Percentiles rank a stretch among this genome's conserved stretches.
phyloP scores from a whole-genome alignment of 352 stramenopile species.

The Phytophthora sp. region DNA sequence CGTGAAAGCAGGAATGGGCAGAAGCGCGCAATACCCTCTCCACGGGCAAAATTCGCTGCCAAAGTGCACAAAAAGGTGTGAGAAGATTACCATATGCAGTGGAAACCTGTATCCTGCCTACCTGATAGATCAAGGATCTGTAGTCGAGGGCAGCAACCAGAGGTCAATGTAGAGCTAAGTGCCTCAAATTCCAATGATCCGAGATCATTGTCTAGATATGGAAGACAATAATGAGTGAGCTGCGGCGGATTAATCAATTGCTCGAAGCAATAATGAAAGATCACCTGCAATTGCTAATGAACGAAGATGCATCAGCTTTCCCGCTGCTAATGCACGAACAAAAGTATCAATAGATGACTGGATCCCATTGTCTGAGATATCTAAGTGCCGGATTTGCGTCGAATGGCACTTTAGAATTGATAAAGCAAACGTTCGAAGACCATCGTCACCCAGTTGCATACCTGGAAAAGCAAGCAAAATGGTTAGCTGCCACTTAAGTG shows the following conservation, averaged over 20 bases:
- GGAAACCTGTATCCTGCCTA: neutral
- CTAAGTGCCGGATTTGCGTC: constrained; percentile 28
- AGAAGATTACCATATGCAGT: neutral
- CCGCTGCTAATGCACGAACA: constrained; percentile 9
- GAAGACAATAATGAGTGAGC: neutral
- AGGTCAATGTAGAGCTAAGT: constrained; percentile 26
- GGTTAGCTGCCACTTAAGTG: neutral
- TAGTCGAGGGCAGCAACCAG: constrained; percentile 29
- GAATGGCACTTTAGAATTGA: constrained; percentile 16
- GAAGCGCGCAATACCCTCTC: constrained; percentile 52
- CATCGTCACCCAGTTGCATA: constrained; percentile 37
- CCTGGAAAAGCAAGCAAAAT: constrained; percentile 14
- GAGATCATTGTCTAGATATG: constrained; percentile 43
- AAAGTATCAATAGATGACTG: constrained; percentile 35
- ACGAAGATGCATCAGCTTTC: constrained; percentile 22
- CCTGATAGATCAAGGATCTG: constrained; percentile 49
- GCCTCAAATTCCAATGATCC: constrained; percentile 41
- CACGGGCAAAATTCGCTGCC: constrained; percentile 51
- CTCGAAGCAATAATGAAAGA: neutral
- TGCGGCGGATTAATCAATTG: neutral
- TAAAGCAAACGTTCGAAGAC: constrained; percentile 18
- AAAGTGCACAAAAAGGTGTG: neutral
- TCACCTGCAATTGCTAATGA: constrained; percentile 36
- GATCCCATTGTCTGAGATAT: constrained; percentile 43
- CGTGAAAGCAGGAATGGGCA: constrained; percentile 43